Conservation (phyloP, 2,329 filamentous ascomycete genomes). For the Cladophialophora exuberans region DNA sequence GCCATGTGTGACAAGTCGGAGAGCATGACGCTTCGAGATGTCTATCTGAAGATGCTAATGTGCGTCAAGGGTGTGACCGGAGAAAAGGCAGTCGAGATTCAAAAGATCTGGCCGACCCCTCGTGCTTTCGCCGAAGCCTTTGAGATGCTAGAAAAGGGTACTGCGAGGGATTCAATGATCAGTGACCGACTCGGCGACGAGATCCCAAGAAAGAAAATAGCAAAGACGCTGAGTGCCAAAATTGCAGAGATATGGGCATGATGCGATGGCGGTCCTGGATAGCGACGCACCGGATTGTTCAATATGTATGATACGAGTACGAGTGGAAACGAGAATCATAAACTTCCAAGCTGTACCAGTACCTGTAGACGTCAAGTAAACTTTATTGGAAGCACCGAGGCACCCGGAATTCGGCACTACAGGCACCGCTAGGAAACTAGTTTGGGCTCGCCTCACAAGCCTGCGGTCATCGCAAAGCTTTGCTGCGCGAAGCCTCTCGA, state of each 20-base stretch:
- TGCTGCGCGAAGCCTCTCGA: too few species aligned
- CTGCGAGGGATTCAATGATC: conserved; percentile 60
- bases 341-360: too few species aligned
- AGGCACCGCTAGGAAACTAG: too few species aligned
- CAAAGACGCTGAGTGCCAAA: conserved; percentile 66
- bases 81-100: conserved; percentile 78
- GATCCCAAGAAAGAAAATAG: conserved; percentile 70
- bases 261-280: not conserved
- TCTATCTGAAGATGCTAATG: conserved; percentile 86
- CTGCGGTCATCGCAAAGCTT: too few species aligned
- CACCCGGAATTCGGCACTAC: too few species aligned
- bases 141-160: conserved; percentile 51
- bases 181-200: conserved; percentile 57
- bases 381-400: too few species aligned
- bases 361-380: too few species aligned
- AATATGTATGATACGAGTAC: not conserved
- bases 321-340: too few species aligned
- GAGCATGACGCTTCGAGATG: conserved; percentile 70
- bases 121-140: conserved; percentile 72
- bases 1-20: conserved; percentile 76
- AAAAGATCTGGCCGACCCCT: conserved; percentile 76
- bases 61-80: conserved; percentile 74
- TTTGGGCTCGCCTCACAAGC: too few species aligned
- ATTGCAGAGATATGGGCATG: conserved; percentile 36
- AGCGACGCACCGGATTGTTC: not conserved